Evolutionary conservation across 768 basidiomycete genomes (phyloP).

Genomic region (Hypsizygus marmoreus): DNA sequence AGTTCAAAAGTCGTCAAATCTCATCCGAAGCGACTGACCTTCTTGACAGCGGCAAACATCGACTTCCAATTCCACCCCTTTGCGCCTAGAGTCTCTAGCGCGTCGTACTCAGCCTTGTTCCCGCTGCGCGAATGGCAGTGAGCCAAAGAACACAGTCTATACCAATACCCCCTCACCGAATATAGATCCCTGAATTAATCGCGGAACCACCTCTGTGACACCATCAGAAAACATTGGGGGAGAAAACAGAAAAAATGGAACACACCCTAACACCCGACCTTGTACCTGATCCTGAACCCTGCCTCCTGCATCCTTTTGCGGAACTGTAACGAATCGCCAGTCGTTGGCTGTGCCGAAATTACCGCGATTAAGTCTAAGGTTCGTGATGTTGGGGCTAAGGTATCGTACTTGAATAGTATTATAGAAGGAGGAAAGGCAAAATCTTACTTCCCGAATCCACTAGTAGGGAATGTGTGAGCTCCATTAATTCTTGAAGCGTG

Average conservation of each 20-base stretch:
- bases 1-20: not conserved
- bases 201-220: slow-evolving; percentile 13
- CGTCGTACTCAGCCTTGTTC: slow-evolving; percentile 16
- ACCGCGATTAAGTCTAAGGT: slow-evolving; percentile 12
- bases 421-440: not conserved
- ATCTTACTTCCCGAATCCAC: slow-evolving; percentile 11
- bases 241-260: not conserved
- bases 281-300: slow-evolving; percentile 14
- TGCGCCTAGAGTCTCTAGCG: slow-evolving; percentile 11
- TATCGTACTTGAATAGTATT: not conserved
- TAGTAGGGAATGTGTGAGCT: too few relatives aligned
- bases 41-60: slow-evolving; percentile 14
- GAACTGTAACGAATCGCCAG: slow-evolving; percentile 17
- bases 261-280: slow-evolving; percentile 16
- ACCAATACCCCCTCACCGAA: slow-evolving; percentile 6
- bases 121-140: slow-evolving; percentile 4
- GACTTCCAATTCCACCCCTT: slow-evolving; percentile 17
- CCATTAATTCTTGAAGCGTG: too few relatives aligned
- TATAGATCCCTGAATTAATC: slow-evolving; percentile 17
- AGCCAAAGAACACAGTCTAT: not conserved
- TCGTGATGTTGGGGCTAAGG: slow-evolving; percentile 11
- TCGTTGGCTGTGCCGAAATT: slow-evolving; percentile 14
- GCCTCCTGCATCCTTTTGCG: slow-evolving; percentile 7
- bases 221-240: not conserved
- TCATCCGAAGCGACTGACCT: not conserved